A percentile compares a stretch with the other conserved stretches of the same genome.
Conservation (phyloP, 2,329 filamentous ascomycete genomes). For the Microsporum ferrugineum region DNA sequence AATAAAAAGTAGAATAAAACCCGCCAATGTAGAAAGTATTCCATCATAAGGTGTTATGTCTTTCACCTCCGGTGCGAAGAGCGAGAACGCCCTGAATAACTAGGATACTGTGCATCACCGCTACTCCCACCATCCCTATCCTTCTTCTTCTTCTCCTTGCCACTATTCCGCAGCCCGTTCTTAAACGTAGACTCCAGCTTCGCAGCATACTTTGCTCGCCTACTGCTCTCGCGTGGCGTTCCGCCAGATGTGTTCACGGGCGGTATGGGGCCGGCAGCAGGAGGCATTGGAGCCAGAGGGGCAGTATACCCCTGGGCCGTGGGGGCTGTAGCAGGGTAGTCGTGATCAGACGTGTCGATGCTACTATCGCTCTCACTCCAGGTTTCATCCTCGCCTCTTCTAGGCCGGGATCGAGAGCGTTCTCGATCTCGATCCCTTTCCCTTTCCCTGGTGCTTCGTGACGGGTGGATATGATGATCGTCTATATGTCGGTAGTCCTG, state of each 20-base stretch:
- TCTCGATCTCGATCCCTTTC: background rate
- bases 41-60: background rate
- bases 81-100: background rate
- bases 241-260: background rate
- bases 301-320: background rate
- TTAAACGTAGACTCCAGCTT: background rate
- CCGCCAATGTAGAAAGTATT: background rate
- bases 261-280: background rate
- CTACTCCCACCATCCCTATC: background rate
- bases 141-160: conserved; percentile 1
- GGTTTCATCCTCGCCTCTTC: background rate
- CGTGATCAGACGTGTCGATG: background rate
- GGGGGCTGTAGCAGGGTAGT: background rate
- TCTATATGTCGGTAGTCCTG: background rate
- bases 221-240: background rate
- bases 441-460: background rate
- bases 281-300: background rate
- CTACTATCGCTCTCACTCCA: conserved; percentile 2
- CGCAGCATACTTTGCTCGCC: background rate
- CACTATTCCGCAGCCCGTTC: background rate
- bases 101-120: background rate
- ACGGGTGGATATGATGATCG: background rate
- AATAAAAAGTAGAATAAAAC: background rate
- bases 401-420: background rate
- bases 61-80: background rate